Conservation (phyloP, 2,329 filamentous ascomycete genomes). For the Neofusicoccum kwambonambiense region DNA sequence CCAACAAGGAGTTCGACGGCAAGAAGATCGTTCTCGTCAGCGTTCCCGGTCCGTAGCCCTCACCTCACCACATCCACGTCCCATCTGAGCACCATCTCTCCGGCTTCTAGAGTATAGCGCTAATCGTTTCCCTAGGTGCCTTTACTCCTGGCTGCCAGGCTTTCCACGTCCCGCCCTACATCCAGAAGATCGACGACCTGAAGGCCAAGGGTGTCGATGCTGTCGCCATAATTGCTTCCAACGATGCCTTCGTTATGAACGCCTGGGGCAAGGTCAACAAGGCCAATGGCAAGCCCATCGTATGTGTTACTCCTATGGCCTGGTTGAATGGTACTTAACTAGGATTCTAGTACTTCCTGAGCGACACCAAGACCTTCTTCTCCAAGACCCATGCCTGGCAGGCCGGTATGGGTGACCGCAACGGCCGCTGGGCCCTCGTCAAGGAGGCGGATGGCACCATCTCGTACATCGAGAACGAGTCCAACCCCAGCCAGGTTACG, state of each 20-base stretch:
- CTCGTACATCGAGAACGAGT: slow-evolving; percentile 74
- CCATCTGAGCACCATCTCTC: background rate
- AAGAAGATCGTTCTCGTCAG: slow-evolving; percentile 72
- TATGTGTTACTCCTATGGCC: slow-evolving; percentile 33
- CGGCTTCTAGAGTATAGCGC: background rate
- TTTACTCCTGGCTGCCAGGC: slow-evolving; percentile 87
- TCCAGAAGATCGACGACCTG: slow-evolving; percentile 67
- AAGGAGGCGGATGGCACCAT: slow-evolving; percentile 79
- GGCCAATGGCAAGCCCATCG: slow-evolving; percentile 68
- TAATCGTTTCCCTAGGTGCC: slow-evolving; percentile 53
- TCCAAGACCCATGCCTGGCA: slow-evolving; percentile 77
- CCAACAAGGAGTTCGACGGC: slow-evolving; percentile 70
- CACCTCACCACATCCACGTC: background rate
- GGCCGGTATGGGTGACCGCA: slow-evolving; percentile 65
- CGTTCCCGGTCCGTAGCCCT: slow-evolving; percentile 55
- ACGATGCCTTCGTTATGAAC: slow-evolving; percentile 84
- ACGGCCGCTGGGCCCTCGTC: slow-evolving; percentile 75
- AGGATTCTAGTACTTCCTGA: slow-evolving; percentile 65
- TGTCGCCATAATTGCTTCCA: slow-evolving; percentile 77
- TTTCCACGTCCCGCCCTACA: slow-evolving; percentile 77
- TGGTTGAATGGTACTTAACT: background rate
- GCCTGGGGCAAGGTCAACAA: slow-evolving; percentile 88
- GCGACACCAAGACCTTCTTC: slow-evolving; percentile 71
- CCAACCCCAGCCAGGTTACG: slow-evolving; percentile 48
- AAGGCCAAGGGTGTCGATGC: slow-evolving; percentile 79